A percentile compares a stretch with the other conserved stretches of the same genome.
Conservation (phyloP, 352 stramenopile genomes). For the Phytopythium cucurbitacearum region DNA sequence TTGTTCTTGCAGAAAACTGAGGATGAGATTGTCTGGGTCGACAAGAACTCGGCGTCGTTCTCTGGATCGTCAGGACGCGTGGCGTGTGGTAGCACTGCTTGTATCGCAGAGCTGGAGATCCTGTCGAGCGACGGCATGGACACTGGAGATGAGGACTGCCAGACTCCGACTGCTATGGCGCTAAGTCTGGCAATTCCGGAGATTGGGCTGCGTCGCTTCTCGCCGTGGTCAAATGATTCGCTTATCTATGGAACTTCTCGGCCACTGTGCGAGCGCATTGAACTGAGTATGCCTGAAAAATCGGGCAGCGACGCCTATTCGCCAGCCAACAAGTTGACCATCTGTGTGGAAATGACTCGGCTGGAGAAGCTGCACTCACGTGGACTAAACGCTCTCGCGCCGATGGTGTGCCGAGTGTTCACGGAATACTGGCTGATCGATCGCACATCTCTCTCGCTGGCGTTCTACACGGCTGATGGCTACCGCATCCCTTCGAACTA, state of each 20-base stretch:
- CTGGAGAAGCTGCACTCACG: conserved; percentile 43
- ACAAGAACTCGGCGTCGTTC: conserved; percentile 64
- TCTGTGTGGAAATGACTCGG: conserved; percentile 53
- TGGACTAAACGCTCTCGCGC: conserved; percentile 41
- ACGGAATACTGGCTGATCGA: conserved; percentile 86
- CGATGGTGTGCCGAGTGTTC: conserved; percentile 67
- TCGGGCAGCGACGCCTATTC: conserved; percentile 13
- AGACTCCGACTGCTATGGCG: conserved; percentile 62
- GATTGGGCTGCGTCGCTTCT: conserved; percentile 53
- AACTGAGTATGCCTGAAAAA: conserved; percentile 48
- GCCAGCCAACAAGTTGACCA: conserved; percentile 48
- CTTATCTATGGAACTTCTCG: conserved; percentile 59
- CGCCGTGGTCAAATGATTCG: conserved; percentile 41
- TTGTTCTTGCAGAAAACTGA: conserved; percentile 49
- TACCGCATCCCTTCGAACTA: conserved; percentile 51
- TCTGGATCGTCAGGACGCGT: conserved; percentile 52
- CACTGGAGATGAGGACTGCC: conserved; percentile 17
- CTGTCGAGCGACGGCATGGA: conserved; percentile 34
- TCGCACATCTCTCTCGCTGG: conserved; percentile 62
- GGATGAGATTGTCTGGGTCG: conserved; percentile 52
- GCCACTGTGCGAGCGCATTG: conserved; percentile 55
- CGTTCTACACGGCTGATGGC: conserved; percentile 64
- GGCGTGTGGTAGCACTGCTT: conserved; percentile 44
- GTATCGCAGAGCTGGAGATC: conserved; percentile 69
- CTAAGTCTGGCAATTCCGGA: conserved; percentile 67